phyloP scores from a whole-genome alignment of 371 early-diverging fungal species.

The Zopfochytrium polystomum region DNA sequence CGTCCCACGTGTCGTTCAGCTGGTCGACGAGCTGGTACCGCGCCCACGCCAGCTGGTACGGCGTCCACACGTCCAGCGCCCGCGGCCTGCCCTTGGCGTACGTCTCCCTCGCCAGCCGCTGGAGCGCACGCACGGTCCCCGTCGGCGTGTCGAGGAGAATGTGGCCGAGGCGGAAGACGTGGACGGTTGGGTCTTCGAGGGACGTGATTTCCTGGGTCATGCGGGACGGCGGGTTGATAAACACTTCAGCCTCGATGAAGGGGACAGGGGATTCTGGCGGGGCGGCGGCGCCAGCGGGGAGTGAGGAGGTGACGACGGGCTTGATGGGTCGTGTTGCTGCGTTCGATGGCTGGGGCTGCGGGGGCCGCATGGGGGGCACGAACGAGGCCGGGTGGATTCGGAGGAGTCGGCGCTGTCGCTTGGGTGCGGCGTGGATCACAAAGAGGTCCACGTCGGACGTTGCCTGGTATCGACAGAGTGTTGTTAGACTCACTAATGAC shows the following conservation, averaged over 20 bases:
- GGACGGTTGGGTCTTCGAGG: constrained; percentile 23
- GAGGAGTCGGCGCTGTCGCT: too few species aligned
- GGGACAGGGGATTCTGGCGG: not conserved
- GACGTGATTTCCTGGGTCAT: too few species aligned
- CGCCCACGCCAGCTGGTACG: not conserved
- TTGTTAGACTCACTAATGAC: too few species aligned
- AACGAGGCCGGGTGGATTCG: too few species aligned
- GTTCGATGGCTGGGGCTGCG: too few species aligned
- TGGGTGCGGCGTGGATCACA: too few species aligned
- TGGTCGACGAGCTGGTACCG: constrained; percentile 21
- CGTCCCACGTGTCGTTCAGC: constrained; percentile 30
- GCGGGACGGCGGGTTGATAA: constrained; percentile 27
- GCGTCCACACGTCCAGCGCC: constrained; percentile 15
- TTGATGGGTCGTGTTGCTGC: constrained; percentile 3
- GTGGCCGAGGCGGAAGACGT: constrained; percentile 26
- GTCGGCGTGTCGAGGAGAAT: constrained; percentile 20
- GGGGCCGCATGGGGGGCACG: not conserved
- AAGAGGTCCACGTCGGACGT: too few species aligned
- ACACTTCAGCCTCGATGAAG: constrained; percentile 22
- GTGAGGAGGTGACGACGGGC: not conserved
- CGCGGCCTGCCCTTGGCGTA: not conserved
- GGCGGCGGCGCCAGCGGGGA: not conserved
- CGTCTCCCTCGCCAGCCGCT: too few species aligned
- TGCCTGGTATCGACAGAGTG: too few species aligned
- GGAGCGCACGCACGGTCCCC: too few species aligned